These are phyloP conservation scores for Chondrus crispus DNA, from an alignment of 23 red algal species.

Conservation along the genomic window DNA sequence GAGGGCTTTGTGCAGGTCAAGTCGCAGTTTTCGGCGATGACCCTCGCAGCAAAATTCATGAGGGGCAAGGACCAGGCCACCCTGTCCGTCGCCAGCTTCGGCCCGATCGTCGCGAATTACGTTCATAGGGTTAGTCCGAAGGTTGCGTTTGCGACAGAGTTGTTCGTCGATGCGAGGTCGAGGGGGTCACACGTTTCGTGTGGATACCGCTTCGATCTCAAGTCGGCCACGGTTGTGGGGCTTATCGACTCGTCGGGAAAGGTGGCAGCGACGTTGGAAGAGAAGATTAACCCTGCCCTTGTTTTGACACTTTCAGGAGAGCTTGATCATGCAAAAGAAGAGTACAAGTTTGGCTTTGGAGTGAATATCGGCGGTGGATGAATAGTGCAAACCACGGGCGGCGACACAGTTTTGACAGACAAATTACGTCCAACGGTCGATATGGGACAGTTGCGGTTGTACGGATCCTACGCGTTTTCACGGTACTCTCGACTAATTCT, in stretches of 20 bases:
- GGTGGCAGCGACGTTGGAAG: conserved; percentile 86
- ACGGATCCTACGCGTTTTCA: too few relatives aligned
- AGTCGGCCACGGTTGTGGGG: conserved; percentile 74
- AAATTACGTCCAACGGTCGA: too few relatives aligned
- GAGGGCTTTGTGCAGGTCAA: conserved; percentile 85
- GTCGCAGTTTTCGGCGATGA: conserved; percentile 68
- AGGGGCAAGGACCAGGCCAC: conserved; percentile 40
- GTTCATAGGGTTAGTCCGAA: conserved; percentile 80
- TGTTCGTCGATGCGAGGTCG: conserved; percentile 83
- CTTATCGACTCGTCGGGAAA: conserved; percentile 83
- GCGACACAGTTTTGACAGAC: too few relatives aligned
- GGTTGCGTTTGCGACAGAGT: conserved; percentile 75
- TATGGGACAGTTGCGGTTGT: too few relatives aligned
- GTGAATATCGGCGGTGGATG: conserved; percentile 76
- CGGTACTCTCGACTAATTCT: too few relatives aligned
- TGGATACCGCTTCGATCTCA: conserved; percentile 93
- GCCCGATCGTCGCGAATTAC: conserved; percentile 85
- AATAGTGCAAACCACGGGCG: too few relatives aligned
- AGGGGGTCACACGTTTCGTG: conserved; percentile 74
- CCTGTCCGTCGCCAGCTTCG: conserved; percentile 76
- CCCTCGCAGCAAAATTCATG: conserved; percentile 69
- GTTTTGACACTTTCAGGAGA: conserved; percentile 85
- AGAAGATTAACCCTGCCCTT: conserved; percentile 87
- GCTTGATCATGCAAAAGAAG: conserved; percentile 84
- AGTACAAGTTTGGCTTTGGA: conserved; percentile 94